Percentiles rank a stretch among this genome's conserved stretches.
These are phyloP conservation scores for Ascoidea tarda DNA, from an alignment of 805 yeast genomes.

Conservation along the genomic window DNA sequence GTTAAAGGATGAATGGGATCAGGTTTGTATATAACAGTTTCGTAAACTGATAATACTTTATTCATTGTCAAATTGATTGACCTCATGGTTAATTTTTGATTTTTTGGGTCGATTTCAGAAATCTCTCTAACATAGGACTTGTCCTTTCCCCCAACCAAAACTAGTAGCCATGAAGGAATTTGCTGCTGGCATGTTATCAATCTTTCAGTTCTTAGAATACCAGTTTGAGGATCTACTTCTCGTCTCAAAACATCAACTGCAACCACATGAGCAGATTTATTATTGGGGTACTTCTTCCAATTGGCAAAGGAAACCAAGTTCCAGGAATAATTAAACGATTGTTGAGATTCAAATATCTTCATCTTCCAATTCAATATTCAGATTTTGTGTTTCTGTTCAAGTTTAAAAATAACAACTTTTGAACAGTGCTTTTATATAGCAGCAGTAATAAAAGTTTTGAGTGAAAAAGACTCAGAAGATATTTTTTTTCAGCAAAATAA, in stretches of 20 bases:
- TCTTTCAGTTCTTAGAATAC: slow-evolving; percentile 64
- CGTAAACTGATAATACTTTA: slow-evolving; percentile 64
- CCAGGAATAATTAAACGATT: slow-evolving; percentile 76
- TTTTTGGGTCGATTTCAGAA: slow-evolving; percentile 61
- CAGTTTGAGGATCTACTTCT: slow-evolving; percentile 39
- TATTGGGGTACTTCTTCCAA: slow-evolving; percentile 97
- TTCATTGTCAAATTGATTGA: slow-evolving; percentile 80
- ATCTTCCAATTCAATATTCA: slow-evolving; percentile 22
- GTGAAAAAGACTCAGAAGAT: no score
- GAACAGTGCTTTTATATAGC: no score
- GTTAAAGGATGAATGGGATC: slow-evolving; percentile 34
- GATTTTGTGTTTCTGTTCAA: background rate
- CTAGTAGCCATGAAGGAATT: slow-evolving; percentile 70
- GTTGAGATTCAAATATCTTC: slow-evolving; percentile 67
- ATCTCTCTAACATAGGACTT: slow-evolving; percentile 80
- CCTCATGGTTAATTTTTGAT: slow-evolving; percentile 57
- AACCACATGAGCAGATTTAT: slow-evolving; percentile 79
- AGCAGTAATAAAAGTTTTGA: no score
- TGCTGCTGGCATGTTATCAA: slow-evolving; percentile 79
- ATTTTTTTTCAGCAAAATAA: background rate
- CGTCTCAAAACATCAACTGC: slow-evolving; percentile 83
- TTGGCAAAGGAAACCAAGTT: slow-evolving; percentile 90
- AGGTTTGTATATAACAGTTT: slow-evolving; percentile 74
- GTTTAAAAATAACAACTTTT: background rate
- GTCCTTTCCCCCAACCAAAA: slow-evolving; percentile 58